These are phyloP conservation scores for Dothideomycetes sp. DNA, from an alignment of 2,329 filamentous ascomycete species.

Conservation along the genomic window DNA sequence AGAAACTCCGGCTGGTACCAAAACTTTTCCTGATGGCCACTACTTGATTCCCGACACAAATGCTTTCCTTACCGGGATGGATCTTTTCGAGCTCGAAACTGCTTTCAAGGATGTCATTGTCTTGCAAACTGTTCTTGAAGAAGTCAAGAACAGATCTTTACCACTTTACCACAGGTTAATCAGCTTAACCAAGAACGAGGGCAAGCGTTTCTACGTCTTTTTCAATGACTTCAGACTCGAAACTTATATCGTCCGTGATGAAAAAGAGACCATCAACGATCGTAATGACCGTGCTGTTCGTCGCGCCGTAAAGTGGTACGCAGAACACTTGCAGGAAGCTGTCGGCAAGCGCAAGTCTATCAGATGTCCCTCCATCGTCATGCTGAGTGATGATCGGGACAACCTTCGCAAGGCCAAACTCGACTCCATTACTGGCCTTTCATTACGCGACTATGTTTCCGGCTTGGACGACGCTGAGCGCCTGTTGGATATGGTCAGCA, in stretches of 20 bases:
- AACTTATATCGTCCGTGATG: constrained; percentile 68
- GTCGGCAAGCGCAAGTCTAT: constrained; percentile 44
- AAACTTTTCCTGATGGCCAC: constrained; percentile 73
- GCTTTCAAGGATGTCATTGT: constrained; percentile 97
- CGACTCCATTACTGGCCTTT: constrained; percentile 62
- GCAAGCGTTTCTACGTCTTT: constrained; percentile 96
- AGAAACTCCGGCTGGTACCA: constrained; percentile 76
- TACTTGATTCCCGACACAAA: constrained; percentile 96
- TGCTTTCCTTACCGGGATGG: constrained; percentile 89
- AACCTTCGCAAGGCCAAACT: constrained; percentile 73
- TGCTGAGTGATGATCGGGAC: constrained; percentile 87
- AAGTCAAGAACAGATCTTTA: constrained; percentile 85
- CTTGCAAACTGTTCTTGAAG: constrained; percentile 90
- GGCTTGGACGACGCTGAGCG: constrained; percentile 75
- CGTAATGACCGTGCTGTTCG: constrained; percentile 89
- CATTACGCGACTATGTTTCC: constrained; percentile 65
- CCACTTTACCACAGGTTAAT: constrained; percentile 92
- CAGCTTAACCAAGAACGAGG: constrained; percentile 83
- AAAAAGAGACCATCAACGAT: constrained; percentile 87
- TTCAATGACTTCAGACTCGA: constrained; percentile 97
- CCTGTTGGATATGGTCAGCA: constrained; percentile 86
- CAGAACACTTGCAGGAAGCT: constrained; percentile 62
- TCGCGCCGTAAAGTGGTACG: constrained; percentile 81
- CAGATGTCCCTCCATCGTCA: constrained; percentile 68
- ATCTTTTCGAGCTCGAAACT: constrained; percentile 84